These are phyloP conservation scores for Pyropia yezoensis DNA, from an alignment of 23 red algal genomes.

Conservation along the genomic window DNA sequence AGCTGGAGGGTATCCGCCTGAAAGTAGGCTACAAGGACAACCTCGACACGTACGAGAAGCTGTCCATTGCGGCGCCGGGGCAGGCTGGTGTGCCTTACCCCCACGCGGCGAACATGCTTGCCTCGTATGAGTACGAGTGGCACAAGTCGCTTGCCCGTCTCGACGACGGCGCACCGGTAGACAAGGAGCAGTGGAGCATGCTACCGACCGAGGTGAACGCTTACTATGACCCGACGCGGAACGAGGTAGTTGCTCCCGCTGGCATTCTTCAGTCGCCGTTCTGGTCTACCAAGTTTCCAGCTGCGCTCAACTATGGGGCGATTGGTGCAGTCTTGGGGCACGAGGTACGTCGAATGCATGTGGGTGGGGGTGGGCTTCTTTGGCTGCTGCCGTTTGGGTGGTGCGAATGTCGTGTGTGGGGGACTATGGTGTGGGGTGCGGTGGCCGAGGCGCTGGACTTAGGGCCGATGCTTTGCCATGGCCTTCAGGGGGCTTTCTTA, in stretches of 20 bases:
- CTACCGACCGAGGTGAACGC: conserved; percentile 82
- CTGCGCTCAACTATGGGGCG: conserved; percentile 83
- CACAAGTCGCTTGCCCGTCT: conserved; percentile 24
- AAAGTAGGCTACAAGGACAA: conserved; percentile 77
- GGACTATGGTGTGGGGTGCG: conserved; percentile 15
- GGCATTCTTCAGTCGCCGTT: conserved; percentile 78
- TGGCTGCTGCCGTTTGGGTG: not conserved
- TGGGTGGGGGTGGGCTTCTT: too few species aligned
- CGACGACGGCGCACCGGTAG: conserved; percentile 28
- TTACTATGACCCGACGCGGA: conserved; percentile 68
- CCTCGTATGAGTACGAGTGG: conserved; percentile 24
- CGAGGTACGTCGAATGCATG: conserved; percentile 4
- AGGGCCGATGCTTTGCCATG: too few species aligned
- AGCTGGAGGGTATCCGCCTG: conserved; percentile 44
- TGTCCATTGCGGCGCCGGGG: conserved; percentile 15
- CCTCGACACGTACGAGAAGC: conserved; percentile 49
- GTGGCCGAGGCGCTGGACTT: not conserved
- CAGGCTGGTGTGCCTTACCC: not conserved
- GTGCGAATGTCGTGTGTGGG: conserved; percentile 9
- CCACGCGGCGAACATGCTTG: conserved; percentile 32
- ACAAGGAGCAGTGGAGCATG: conserved; percentile 80
- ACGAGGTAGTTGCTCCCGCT: conserved; percentile 85
- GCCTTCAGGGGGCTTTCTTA: too few species aligned
- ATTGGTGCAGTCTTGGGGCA: conserved; percentile 85
- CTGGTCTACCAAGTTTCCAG: conserved; percentile 69